Evolutionary conservation across 2,329 filamentous ascomycete species (phyloP), one percentile per base, ranked within the genome.

Genomic region (Septoria linicola): DNA sequence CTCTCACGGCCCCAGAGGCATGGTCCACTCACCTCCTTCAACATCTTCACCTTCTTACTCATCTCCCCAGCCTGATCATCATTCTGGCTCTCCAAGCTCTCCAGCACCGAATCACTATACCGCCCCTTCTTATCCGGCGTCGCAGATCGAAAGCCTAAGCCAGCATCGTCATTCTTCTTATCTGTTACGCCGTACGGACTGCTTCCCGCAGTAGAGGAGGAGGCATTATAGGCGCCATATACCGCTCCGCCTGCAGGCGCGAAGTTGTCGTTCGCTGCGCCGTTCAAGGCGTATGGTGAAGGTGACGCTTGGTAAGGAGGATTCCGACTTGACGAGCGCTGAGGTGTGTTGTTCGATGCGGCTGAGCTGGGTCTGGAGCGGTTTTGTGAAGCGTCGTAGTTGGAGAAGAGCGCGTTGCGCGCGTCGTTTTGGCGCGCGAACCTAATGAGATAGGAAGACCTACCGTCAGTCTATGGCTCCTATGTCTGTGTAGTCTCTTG

Each of bases 41-140:
- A 69, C 75, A 90, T 83, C 75, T 80, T 84, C 54, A 97, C 92
- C 72, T 96, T 96, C 60, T 87, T 87, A 60, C 89, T 80, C 66
- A 96, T 91, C n/a, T 90, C 89, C 55, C 89, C 87, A 8, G 96
- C 85, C 64, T 96, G 86, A 52, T 83, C 79, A 62, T 96, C 91
- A 68, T 97, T 97, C 74, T 99, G 93, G 66, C 88, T 92, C 76
- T 99, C 93, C 54, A 99, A 80, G 73, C 95, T 90, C 68, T 89
- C 89, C 46, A 99, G 80, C 41, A 96, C 89, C 16, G 91, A 88
- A 64, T 95, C 87, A 67, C 87, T 92, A 70, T 97, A 97, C 70
- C 96, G 91, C 11, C 92, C 92, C 67, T 86, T 89, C 8, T 67
- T 67, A 63, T 76, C 75, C 52, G 74, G 74, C 47, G 74, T 77